A percentile compares a stretch with the other conserved stretches of the same genome.
These are phyloP conservation scores for Myriosclerotinia curreyana DNA, from an alignment of 2,329 filamentous ascomycete species.

Conservation along the genomic window DNA sequence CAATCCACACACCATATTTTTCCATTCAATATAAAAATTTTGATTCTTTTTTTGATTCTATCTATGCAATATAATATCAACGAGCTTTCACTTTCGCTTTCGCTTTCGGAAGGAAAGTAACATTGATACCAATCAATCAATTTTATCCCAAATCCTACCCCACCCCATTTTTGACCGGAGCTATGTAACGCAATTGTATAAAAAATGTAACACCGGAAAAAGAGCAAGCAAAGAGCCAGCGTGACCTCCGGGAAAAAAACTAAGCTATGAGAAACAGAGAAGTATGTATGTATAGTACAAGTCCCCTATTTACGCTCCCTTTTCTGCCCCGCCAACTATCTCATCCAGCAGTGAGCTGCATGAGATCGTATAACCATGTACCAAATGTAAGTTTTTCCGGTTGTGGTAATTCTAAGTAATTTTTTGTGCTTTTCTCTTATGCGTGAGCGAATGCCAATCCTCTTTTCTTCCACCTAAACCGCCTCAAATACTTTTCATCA, in stretches of 20 bases:
- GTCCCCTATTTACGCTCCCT: slow-evolving; percentile 2
- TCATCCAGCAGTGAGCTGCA: background rate
- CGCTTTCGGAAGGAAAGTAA: background rate
- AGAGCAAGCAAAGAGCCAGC: slow-evolving; percentile 10
- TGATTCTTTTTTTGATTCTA: slow-evolving; percentile 15
- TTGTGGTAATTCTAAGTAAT: background rate
- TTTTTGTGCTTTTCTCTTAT: slow-evolving; percentile 11
- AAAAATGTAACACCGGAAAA: slow-evolving; percentile 14
- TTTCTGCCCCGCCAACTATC: slow-evolving; percentile 4
- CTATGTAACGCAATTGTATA: slow-evolving; percentile 7
- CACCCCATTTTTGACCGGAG: no score
- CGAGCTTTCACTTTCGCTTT: background rate
- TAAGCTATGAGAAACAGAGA: slow-evolving; percentile 1
- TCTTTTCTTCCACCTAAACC: slow-evolving; percentile 17
- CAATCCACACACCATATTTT: no score
- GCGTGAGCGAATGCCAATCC: slow-evolving; percentile 19
- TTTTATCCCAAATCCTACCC: slow-evolving; percentile 5
- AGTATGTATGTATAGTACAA: slow-evolving; percentile 1
- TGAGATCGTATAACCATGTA: background rate
- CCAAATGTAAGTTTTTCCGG: background rate
- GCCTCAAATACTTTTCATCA: slow-evolving; percentile 19
- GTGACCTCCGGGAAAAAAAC: slow-evolving; percentile 3
- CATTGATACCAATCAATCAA: slow-evolving; percentile 14
- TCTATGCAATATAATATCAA: slow-evolving; percentile 7
- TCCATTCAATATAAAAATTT: no score